Evolutionary conservation across 805 yeast species (phyloP).

Genomic region (Schizosaccharomyces japonicus): DNA sequence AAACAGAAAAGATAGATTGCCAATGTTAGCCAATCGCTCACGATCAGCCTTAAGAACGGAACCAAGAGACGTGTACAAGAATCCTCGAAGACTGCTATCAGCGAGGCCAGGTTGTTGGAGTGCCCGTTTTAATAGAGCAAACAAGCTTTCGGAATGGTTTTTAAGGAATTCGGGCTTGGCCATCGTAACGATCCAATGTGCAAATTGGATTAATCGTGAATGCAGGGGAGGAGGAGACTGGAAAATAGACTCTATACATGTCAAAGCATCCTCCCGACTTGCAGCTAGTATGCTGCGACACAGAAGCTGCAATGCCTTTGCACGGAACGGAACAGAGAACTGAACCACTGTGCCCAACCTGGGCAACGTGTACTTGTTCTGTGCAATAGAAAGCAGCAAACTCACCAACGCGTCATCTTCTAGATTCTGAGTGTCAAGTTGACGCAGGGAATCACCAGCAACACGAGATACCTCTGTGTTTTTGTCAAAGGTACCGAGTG

Average conservation of each 20-base stretch:
- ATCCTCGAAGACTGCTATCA: not conserved
- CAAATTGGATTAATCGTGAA: not conserved
- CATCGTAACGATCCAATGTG: not conserved
- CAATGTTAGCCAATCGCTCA: not conserved
- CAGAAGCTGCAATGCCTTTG: not conserved
- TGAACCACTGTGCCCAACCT: not conserved
- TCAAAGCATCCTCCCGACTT: not conserved
- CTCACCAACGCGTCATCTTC: not conserved
- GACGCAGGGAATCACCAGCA: not conserved
- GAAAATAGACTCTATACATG: not conserved
- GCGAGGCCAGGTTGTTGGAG: too few species aligned
- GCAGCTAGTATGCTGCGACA: not conserved
- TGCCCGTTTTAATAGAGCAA: too few species aligned
- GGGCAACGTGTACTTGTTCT: not conserved
- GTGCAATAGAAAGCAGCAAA: not conserved
- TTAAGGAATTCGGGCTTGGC: not conserved
- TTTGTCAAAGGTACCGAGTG: not conserved
- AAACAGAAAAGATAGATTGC: not conserved
- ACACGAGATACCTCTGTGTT: not conserved
- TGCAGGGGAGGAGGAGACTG: not conserved
- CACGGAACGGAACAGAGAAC: not conserved
- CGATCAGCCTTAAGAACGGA: not conserved
- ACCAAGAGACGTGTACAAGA: not conserved
- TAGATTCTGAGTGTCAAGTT: not conserved
- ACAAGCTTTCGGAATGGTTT: slow-evolving; percentile 2